These are phyloP conservation scores for Hypericum androsaemum DNA, from an alignment of 345 rosid species.

Conservation along the genomic window DNA sequence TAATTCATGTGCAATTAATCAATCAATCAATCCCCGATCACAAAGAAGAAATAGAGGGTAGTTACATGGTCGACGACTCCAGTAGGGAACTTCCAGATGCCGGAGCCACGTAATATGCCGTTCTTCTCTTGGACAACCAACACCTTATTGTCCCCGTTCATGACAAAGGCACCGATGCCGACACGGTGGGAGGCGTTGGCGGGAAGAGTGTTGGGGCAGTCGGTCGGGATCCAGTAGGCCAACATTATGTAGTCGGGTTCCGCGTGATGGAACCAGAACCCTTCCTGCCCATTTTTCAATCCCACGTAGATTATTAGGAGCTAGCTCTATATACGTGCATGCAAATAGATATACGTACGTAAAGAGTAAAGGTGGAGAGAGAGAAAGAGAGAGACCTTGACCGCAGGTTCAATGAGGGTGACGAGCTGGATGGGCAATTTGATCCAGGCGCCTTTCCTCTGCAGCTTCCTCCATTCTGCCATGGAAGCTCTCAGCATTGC, in stretches of 20 bases:
- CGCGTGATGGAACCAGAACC: conserved; percentile 90
- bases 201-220: conserved; percentile 47
- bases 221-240: conserved; percentile 66
- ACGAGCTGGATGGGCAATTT: conserved; percentile 58
- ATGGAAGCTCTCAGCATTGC: conserved; percentile 48
- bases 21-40: neutral
- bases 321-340: too few relatives aligned
- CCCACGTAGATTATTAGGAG: neutral
- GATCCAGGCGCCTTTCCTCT: conserved; percentile 92
- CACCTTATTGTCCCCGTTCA: conserved; percentile 56
- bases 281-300: conserved; percentile 43
- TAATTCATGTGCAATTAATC: neutral
- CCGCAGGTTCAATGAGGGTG: conserved; percentile 64
- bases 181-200: conserved; percentile 85
- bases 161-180: conserved; percentile 62
- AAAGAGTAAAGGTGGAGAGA: neutral
- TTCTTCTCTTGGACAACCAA: conserved; percentile 74
- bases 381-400: conserved; percentile 36
- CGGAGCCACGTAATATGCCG: conserved; percentile 44
- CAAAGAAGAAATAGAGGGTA: neutral
- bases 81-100: conserved; percentile 84
- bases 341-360: too few relatives aligned
- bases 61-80: conserved; percentile 70
- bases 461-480: conserved; percentile 51
- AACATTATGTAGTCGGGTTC: conserved; percentile 79